These are phyloP conservation scores for Berberis thunbergii DNA, from an alignment of 164 flowering plant species.

Conservation along the genomic window DNA sequence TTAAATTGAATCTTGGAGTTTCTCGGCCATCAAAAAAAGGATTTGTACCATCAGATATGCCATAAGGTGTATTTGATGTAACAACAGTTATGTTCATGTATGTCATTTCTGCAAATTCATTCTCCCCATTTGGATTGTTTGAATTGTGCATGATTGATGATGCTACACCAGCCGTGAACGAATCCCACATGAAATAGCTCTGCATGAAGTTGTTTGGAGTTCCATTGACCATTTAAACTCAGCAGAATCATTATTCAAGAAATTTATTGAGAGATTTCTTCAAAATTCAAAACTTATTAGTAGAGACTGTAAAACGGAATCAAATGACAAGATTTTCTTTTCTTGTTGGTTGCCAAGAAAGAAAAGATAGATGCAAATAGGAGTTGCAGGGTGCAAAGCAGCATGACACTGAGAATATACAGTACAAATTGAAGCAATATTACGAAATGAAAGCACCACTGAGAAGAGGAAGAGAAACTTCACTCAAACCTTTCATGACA, in stretches of 20 bases:
- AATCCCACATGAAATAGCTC: constrained; percentile 98
- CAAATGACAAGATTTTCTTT: too few species aligned
- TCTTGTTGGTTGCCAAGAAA: too few species aligned
- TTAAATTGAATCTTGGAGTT: constrained; percentile 51
- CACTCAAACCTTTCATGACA: background rate
- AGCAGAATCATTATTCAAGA: background rate
- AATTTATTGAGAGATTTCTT: too few species aligned
- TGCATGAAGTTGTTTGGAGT: constrained; percentile 19
- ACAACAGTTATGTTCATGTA: constrained; percentile 77
- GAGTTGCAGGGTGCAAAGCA: too few species aligned
- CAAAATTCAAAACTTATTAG: too few species aligned
- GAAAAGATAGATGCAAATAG: too few species aligned
- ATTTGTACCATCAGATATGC: constrained; percentile 78
- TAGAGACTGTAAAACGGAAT: too few species aligned
- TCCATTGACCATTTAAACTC: background rate
- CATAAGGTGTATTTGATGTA: constrained; percentile 85
- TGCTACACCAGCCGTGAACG: constrained; percentile 82
- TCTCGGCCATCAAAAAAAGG: constrained; percentile 57
- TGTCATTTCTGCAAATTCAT: constrained; percentile 88
- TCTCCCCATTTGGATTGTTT: constrained; percentile 39
- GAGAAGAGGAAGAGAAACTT: background rate
- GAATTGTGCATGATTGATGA: constrained; percentile 66
- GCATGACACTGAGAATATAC: too few species aligned
- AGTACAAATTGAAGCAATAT: too few species aligned
- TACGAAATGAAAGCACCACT: too few species aligned